phyloP scores from a whole-genome alignment of 768 basidiomycete species.

The Tulasnella sp. region DNA sequence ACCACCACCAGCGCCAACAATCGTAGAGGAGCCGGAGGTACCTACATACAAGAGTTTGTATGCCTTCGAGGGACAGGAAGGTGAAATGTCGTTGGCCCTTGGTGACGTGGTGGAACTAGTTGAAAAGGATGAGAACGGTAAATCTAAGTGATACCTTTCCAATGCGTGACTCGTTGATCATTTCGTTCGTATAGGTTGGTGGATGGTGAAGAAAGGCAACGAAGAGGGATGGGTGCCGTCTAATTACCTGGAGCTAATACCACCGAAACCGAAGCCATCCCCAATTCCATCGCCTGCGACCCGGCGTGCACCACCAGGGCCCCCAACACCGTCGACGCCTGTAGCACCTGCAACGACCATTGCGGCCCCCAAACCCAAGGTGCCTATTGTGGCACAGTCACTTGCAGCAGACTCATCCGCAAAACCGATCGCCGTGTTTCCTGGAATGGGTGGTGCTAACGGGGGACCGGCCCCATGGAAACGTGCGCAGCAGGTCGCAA shows the following conservation, averaged over 20 bases:
- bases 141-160: no score
- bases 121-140: constrained; percentile 80
- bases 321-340: constrained; percentile 36
- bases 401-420: constrained; percentile 50
- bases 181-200: constrained; percentile 64
- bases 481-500: constrained; percentile 33
- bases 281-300: constrained; percentile 44
- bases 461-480: constrained; percentile 69
- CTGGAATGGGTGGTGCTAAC: constrained; percentile 57
- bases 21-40: constrained; percentile 48
- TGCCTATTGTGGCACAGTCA: constrained; percentile 26
- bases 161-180: no score
- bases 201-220: constrained; percentile 79
- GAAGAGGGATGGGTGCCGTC: constrained; percentile 92
- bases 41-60: constrained; percentile 82
- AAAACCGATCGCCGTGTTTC: constrained; percentile 74
- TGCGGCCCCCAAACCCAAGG: constrained; percentile 26
- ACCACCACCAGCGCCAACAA: constrained; percentile 45
- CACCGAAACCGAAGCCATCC: constrained; percentile 52
- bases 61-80: constrained; percentile 85
- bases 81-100: constrained; percentile 82
- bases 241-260: constrained; percentile 79
- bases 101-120: constrained; percentile 87
- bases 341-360: constrained; percentile 28
- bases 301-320: constrained; percentile 32